A percentile compares a stretch with the other conserved stretches of the same genome.
Conservation (phyloP, 2,329 filamentous ascomycete species). For the Sporothrix brunneoviolacea region DNA sequence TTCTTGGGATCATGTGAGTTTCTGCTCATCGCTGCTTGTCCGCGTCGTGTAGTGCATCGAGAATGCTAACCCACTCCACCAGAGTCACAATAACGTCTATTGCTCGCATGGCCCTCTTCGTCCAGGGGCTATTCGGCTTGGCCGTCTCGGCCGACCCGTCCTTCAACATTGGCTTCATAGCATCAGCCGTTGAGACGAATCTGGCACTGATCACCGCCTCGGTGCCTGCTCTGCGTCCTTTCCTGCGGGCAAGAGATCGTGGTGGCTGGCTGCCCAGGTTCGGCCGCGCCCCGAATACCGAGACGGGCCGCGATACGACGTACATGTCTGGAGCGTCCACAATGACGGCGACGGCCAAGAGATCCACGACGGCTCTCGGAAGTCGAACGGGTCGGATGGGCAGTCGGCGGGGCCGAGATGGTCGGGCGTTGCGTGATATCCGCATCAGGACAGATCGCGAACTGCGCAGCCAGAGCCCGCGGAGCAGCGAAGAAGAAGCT, state of each 20-base stretch:
- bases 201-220: slow-evolving; percentile 35
- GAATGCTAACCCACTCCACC: neutral
- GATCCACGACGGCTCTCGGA: slow-evolving; percentile 28
- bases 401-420: slow-evolving; percentile 12
- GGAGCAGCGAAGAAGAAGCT: slow-evolving; percentile 28
- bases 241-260: slow-evolving; percentile 26
- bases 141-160: slow-evolving; percentile 19
- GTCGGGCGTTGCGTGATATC: slow-evolving; percentile 16
- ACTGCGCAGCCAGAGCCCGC: slow-evolving; percentile 26
- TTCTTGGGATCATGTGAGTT: slow-evolving; percentile 26
- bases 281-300: slow-evolving; percentile 20
- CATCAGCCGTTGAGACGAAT: slow-evolving; percentile 33
- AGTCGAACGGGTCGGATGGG: slow-evolving; percentile 16
- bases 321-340: neutral
- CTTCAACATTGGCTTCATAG: slow-evolving; percentile 29
- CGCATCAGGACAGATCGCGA: slow-evolving; percentile 20
- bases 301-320: slow-evolving; percentile 16
- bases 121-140: slow-evolving; percentile 21
- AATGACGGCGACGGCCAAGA: slow-evolving; percentile 11
- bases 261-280: slow-evolving; percentile 28
- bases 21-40: neutral
- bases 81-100: slow-evolving; percentile 30
- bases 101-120: slow-evolving; percentile 25
- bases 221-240: slow-evolving; percentile 31
- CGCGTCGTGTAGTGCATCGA: neutral